Evolutionary conservation across 352 stramenopile species (phyloP).

Genomic region (Pilasporangium apinafurcum): DNA sequence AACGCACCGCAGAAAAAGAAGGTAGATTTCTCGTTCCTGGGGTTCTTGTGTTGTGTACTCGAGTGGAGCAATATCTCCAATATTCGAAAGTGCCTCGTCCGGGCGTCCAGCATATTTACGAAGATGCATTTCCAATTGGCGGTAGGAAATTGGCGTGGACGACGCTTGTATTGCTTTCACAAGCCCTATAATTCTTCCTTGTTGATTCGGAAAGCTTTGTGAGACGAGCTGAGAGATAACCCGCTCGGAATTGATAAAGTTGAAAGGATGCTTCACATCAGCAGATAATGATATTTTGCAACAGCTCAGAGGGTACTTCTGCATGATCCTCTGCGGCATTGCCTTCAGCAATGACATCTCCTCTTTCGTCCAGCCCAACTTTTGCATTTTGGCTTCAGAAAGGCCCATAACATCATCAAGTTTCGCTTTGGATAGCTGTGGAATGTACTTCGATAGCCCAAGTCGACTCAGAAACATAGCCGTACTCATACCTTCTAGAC

Average conservation of each 20-base stretch:
- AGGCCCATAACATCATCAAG: conserved; percentile 23
- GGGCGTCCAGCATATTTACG: conserved; percentile 59
- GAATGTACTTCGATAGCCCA: conserved; percentile 46
- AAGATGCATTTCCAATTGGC: conserved; percentile 71
- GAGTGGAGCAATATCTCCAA: conserved; percentile 54
- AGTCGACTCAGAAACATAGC: conserved; percentile 48
- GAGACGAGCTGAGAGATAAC: conserved; percentile 40
- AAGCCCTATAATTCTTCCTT: conserved; percentile 48
- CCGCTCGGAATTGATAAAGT: conserved; percentile 45
- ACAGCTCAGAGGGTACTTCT: conserved; percentile 26
- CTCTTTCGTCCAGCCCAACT: conserved; percentile 52
- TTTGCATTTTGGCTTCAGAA: conserved; percentile 28
- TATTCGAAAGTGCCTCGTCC: conserved; percentile 51
- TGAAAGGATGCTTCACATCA: conserved; percentile 48
- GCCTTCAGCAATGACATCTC: conserved; percentile 31
- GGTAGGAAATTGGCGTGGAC: conserved; percentile 55
- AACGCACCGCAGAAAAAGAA: conserved; percentile 26
- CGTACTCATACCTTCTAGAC: conserved; percentile 64
- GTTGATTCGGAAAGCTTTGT: conserved; percentile 66
- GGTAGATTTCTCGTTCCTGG: conserved; percentile 41
- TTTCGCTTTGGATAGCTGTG: conserved; percentile 15
- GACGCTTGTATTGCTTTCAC: conserved; percentile 41
- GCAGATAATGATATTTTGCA: conserved; percentile 18
- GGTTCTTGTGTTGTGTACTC: conserved; percentile 26
- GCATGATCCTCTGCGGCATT: conserved; percentile 12